Evolutionary conservation across 208 protist species (phyloP), one percentile per base, ranked within the genome.

Genomic region (Vickermania spadyakhi): DNA sequence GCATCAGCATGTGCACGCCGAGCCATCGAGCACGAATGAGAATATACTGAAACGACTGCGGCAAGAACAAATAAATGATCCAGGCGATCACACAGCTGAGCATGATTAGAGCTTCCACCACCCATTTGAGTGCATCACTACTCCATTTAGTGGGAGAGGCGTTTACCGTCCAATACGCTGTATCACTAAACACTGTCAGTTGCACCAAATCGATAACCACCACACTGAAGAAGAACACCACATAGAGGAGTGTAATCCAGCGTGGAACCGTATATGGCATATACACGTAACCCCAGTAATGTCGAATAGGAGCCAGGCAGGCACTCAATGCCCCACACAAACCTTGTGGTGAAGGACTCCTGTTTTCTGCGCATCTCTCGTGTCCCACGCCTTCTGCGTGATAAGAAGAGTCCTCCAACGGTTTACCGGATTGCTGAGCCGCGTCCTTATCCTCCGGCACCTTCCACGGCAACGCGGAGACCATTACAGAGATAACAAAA

Each of bases 401-500:
- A n/a, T n/a, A n/a, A n/a, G n/a, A n/a, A n/a, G n/a, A n/a, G n/a
- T n/a, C n/a, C n/a, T n/a, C n/a, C n/a, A n/a, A n/a, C n/a, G n/a
- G n/a, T n/a, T n/a, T n/a, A 18, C 7, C 11, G 36, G 7, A n/a
- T 18, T 45, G 11, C 36, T 45, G 36, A 18, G 11, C 18, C 18
- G 7, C 36, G 18, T 45, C 36, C 11, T 7, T n/a, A 18, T 18
- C 36, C 7, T n/a, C 36, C 18, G 11, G 36, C 11, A 45, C 3
- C 22, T 30, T 49, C 78, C 84, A 90, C 28, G 60, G 54, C 80
- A 91, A 85, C 2, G 89, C 87, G 22, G 85, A 78, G 2, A 81
- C 90, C 56, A 93, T 83, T n/a, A 91, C 77, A 27, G 84, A 83
- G 58, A 91, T 72, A 79, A 93, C 93, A 67, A 89, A 93, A 0